phyloP scores from a whole-genome alignment of 352 stramenopile genomes.

The Phytopythium vexans region DNA sequence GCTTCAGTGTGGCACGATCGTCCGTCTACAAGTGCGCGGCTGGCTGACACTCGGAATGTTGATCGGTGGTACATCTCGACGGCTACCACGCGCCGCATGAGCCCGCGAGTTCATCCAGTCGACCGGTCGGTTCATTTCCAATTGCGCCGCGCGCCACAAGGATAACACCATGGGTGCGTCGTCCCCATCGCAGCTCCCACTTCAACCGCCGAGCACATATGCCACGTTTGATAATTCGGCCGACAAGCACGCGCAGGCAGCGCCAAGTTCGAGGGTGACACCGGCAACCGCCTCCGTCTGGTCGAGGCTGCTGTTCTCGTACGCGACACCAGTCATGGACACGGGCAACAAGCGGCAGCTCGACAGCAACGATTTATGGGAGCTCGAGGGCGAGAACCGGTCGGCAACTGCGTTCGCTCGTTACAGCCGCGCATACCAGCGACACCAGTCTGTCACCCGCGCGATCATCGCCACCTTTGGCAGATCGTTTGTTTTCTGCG shows the following conservation, averaged over 20 bases:
- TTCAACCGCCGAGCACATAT: too few relatives aligned
- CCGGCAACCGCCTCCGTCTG: conserved; percentile 11
- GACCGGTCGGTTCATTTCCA: too few relatives aligned
- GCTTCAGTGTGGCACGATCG: too few relatives aligned
- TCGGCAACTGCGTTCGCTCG: conserved; percentile 16
- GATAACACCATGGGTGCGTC: conserved; percentile 18
- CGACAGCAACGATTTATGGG: conserved; percentile 36
- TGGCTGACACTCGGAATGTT: too few relatives aligned
- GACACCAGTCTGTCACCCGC: background rate
- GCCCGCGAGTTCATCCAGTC: too few relatives aligned
- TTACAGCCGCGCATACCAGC: conserved; percentile 19
- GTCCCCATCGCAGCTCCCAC: too few relatives aligned
- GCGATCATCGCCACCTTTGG: conserved; percentile 13
- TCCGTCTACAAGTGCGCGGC: too few relatives aligned
- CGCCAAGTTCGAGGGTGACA: conserved; percentile 10
- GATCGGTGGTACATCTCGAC: too few relatives aligned
- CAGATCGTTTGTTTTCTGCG: conserved; percentile 20
- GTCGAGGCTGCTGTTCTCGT: conserved; percentile 42
- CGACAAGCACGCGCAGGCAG: conserved; percentile 14
- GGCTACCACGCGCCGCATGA: too few relatives aligned
- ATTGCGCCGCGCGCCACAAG: too few relatives aligned
- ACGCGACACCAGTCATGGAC: conserved; percentile 33
- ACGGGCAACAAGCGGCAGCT: conserved; percentile 43
- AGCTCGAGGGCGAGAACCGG: conserved; percentile 25
- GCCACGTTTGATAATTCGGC: too few relatives aligned